Base-by-base conservation (phyloP, 768 basidiomycete species). In the Panus rudis region DNA sequence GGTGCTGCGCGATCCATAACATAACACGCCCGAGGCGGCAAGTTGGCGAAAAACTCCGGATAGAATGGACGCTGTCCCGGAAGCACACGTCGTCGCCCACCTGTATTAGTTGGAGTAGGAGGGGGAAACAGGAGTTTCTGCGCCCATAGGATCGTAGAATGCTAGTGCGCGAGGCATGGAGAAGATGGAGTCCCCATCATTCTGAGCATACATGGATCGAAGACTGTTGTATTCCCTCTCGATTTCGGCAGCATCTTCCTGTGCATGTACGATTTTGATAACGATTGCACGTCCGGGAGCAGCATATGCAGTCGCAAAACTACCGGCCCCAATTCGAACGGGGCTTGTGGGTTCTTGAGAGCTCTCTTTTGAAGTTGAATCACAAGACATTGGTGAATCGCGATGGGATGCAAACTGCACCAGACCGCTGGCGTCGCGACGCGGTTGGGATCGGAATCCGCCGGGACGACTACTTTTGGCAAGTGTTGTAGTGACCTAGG, bases 1-100 rank as follows among this genome's bases (percentile, higher is more conserved):
- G 52, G 42, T 4, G 41, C 43, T 32, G 56, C 50, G 21, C 50
- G 60, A 35, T 61, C 60, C 61, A 62, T 62, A 17, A 49, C 57
- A 44, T 60, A 62, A n/a, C 24, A 30, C 17, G 44, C 38, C n/a
- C n/a, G 48, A 45, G 17, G 56, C 53, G 30, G 43, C 22, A 17
- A 17, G 12, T n/a, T n/a, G n/a, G n/a, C n/a, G n/a, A n/a, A n/a
- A 22, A 50, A 45, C 6, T n/a, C 19, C 3, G 41, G 4, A 19
- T 25, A 2, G 7, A 28, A 19, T 20, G 27, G 17, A 20, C 23
- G 23, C 22, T 33, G 21, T 13, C n/a, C n/a, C n/a, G n/a, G n/a
- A n/a, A n/a, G n/a, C n/a, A n/a, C n/a, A n/a, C n/a, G n/a, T n/a
- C n/a, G n/a, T n/a, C n/a, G n/a, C n/a, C n/a, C n/a, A n/a, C n/a